phyloP scores from a whole-genome alignment of 768 basidiomycete species.

The Multifurca ochricompacta region DNA sequence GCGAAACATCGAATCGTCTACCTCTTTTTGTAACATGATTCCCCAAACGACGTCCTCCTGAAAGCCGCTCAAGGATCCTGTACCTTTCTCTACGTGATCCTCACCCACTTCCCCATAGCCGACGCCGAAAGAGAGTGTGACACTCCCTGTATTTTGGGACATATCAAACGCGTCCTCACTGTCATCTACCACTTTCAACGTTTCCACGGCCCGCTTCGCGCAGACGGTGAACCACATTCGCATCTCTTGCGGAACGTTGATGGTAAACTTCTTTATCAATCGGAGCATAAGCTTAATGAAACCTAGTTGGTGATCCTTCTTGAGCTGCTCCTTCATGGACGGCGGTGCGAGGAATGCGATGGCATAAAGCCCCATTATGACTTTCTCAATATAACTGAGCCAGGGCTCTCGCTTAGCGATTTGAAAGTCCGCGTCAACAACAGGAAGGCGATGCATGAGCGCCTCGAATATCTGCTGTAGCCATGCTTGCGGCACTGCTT shows the following conservation, averaged over 20 bases:
- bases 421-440: slow-evolving; percentile 68
- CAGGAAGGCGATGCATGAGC: slow-evolving; percentile 78
- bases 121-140: slow-evolving; percentile 76
- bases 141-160: slow-evolving; percentile 44
- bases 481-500: slow-evolving; percentile 47
- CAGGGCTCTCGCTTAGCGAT: slow-evolving; percentile 56
- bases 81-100: slow-evolving; percentile 57
- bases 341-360: slow-evolving; percentile 78
- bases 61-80: slow-evolving; percentile 65
- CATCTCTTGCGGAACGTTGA: slow-evolving; percentile 40
- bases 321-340: slow-evolving; percentile 61
- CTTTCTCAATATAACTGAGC: slow-evolving; percentile 74
- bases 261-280: slow-evolving; percentile 57
- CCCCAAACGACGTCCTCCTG: slow-evolving; percentile 62
- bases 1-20: slow-evolving; percentile 66
- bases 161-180: slow-evolving; percentile 68
- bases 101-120: slow-evolving; percentile 73
- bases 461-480: slow-evolving; percentile 58
- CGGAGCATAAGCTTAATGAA: slow-evolving; percentile 65
- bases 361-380: slow-evolving; percentile 76
- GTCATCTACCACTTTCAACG: slow-evolving; percentile 73
- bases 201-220: slow-evolving; percentile 62
- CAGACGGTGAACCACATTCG: slow-evolving; percentile 47
- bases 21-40: slow-evolving; percentile 60
- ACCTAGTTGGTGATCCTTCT: slow-evolving; percentile 55